These are phyloP conservation scores for Penicillium sp. DNA, from an alignment of 2,329 filamentous ascomycete species.

Conservation along the genomic window DNA sequence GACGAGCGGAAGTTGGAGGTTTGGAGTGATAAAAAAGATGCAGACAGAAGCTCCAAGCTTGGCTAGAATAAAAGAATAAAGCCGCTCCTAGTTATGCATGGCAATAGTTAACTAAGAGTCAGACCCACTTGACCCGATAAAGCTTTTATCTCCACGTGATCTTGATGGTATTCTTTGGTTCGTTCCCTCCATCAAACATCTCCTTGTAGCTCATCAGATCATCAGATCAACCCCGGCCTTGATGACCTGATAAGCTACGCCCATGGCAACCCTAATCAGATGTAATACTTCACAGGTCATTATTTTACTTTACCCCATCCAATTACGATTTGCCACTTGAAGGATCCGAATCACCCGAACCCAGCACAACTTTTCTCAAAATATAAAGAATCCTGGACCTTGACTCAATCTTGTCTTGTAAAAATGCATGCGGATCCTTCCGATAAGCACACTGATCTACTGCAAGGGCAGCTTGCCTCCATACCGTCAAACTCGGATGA, in stretches of 20 bases:
- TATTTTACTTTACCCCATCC: not conserved
- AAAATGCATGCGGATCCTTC: not conserved
- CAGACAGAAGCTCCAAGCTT: not conserved
- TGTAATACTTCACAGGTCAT: not conserved
- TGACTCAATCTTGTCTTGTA: not conserved
- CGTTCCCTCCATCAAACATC: too few relatives aligned
- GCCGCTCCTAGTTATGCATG: too few relatives aligned
- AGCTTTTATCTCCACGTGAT: too few relatives aligned
- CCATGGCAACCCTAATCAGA: too few relatives aligned
- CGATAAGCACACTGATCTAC: not conserved
- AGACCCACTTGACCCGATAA: too few relatives aligned
- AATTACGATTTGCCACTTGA: conserved; percentile 3
- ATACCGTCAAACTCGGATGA: not conserved
- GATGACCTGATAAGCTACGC: too few relatives aligned
- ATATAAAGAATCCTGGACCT: not conserved
- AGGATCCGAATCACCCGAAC: conserved; percentile 3
- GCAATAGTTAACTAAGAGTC: too few relatives aligned
- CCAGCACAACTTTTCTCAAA: not conserved
- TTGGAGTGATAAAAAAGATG: not conserved
- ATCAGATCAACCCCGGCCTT: too few relatives aligned
- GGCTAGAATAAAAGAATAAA: not conserved
- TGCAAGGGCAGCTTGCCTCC: not conserved
- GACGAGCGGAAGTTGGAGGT: not conserved
- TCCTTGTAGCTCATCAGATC: too few relatives aligned
- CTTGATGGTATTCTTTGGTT: too few relatives aligned